phyloP scores from a whole-genome alignment of 2,329 filamentous ascomycete genomes.

The Scorias spongiosa region DNA sequence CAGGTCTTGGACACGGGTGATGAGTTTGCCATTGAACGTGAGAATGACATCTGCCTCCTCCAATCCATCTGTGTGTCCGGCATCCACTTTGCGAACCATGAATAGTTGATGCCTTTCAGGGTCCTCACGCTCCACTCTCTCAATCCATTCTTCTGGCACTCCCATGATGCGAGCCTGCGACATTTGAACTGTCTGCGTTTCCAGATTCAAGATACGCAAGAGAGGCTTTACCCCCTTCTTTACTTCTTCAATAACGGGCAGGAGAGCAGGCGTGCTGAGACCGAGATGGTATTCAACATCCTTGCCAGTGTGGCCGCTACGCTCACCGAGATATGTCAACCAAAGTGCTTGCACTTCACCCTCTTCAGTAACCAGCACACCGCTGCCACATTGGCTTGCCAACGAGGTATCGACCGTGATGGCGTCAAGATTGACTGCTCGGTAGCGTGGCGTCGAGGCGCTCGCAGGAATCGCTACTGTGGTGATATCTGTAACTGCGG shows the following conservation, averaged over 20 bases:
- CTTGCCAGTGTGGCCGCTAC: conserved; percentile 59
- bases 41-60: conserved; percentile 86
- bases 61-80: conserved; percentile 47
- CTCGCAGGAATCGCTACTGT: conserved; percentile 94
- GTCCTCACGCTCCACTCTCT: conserved; percentile 75
- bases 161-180: conserved; percentile 94
- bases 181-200: conserved; percentile 93
- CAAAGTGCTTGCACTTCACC: conserved; percentile 90
- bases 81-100: conserved; percentile 86
- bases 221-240: conserved; percentile 65
- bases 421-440: conserved; percentile 89
- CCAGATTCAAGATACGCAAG: conserved; percentile 80
- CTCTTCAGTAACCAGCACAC: conserved; percentile 77
- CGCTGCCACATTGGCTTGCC: conserved; percentile 81
- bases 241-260: conserved; percentile 79
- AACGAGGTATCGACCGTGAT: conserved; percentile 93
- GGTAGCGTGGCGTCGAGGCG: conserved; percentile 76
- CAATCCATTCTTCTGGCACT: conserved; percentile 88
- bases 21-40: conserved; percentile 77
- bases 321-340: conserved; percentile 92
- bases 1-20: conserved; percentile 82
- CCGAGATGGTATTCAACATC: conserved; percentile 96
- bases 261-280: conserved; percentile 70
- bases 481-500: conserved; percentile 90
- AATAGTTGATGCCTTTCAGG: conserved; percentile 90